A percentile compares a stretch with the other conserved stretches of the same genome.
Evolutionary conservation across 2,329 filamentous ascomycete genomes (phyloP).

Genomic region (Colletotrichum karsti): DNA sequence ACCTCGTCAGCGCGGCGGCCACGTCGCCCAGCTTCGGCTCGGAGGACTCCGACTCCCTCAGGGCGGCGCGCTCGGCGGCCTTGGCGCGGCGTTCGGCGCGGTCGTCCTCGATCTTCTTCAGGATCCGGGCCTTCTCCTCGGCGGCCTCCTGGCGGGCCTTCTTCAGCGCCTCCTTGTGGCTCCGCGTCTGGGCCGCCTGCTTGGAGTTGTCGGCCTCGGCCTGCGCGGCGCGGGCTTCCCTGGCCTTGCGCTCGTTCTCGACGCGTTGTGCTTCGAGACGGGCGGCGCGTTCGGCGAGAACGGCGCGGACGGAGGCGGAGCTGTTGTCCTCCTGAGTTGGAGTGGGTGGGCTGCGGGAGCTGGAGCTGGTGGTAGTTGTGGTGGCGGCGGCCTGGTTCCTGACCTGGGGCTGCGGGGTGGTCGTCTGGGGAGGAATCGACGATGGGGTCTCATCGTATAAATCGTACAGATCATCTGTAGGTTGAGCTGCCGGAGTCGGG

Average conservation of each 20-base stretch:
- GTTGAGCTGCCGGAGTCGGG: background rate
- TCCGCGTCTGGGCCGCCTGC: slow-evolving; percentile 44
- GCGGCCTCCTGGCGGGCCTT: slow-evolving; percentile 72
- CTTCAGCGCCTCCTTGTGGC: slow-evolving; percentile 64
- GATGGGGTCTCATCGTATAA: background rate
- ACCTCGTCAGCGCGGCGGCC: slow-evolving; percentile 38
- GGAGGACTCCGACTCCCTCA: slow-evolving; percentile 39
- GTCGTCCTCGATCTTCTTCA: slow-evolving; percentile 81
- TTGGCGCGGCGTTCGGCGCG: slow-evolving; percentile 71
- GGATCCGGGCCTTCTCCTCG: slow-evolving; percentile 75
- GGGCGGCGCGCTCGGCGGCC: slow-evolving; percentile 57
- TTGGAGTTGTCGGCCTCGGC: slow-evolving; percentile 43
- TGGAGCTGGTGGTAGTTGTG: background rate
- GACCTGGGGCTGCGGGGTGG: background rate
- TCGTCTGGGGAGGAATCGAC: background rate
- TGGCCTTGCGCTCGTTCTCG: slow-evolving; percentile 55
- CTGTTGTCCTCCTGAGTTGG: slow-evolving; percentile 31
- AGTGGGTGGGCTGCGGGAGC: slow-evolving; percentile 30
- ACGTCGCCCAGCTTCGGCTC: slow-evolving; percentile 39
- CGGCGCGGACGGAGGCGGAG: slow-evolving; percentile 37
- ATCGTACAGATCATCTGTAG: background rate
- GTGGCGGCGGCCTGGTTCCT: background rate
- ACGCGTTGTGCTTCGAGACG: slow-evolving; percentile 51
- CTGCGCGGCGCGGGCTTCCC: slow-evolving; percentile 59
- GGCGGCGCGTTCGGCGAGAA: slow-evolving; percentile 61